phyloP scores from a whole-genome alignment of 2,329 filamentous ascomycete species.

The Acrodontium crateriforme region DNA sequence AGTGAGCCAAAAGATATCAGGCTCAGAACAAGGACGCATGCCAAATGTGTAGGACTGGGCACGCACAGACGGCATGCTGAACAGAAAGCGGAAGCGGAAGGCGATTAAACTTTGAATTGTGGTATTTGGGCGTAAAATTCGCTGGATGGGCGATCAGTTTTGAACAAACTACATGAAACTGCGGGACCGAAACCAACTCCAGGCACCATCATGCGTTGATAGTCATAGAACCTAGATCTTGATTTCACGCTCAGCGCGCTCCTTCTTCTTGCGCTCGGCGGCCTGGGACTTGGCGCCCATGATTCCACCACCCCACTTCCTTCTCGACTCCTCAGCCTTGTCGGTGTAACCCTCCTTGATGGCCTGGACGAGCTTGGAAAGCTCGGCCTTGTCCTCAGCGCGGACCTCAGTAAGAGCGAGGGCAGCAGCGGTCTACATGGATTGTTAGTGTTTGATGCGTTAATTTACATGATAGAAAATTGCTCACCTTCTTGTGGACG shows the following conservation, averaged over 20 bases:
- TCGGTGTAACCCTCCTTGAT: constrained; percentile 97
- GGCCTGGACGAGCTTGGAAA: constrained; percentile 88
- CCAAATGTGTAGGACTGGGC: too few species aligned
- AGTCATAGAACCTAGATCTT: constrained; percentile 71
- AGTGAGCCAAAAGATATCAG: too few species aligned
- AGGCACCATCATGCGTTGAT: neutral
- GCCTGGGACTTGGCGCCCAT: constrained; percentile 91
- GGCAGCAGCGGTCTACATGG: constrained; percentile 81
- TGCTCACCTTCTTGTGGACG: constrained; percentile 90
- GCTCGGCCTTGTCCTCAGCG: constrained; percentile 94
- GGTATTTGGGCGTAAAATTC: too few species aligned
- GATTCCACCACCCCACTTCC: constrained; percentile 98
- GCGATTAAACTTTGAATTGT: too few species aligned
- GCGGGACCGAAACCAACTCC: too few species aligned
- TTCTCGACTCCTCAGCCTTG: constrained; percentile 82
- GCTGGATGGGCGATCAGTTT: too few species aligned
- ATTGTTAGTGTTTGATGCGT: constrained; percentile 14
- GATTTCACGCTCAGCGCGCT: constrained; percentile 86
- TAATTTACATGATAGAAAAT: constrained; percentile 1
- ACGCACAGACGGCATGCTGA: too few species aligned
- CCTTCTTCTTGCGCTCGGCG: constrained; percentile 71
- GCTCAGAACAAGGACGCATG: too few species aligned
- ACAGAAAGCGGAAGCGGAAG: too few species aligned
- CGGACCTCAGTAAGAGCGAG: constrained; percentile 93
- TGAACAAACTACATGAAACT: too few species aligned